phyloP scores from a whole-genome alignment of 345 rosid genomes.

The Gossypium turneri region DNA sequence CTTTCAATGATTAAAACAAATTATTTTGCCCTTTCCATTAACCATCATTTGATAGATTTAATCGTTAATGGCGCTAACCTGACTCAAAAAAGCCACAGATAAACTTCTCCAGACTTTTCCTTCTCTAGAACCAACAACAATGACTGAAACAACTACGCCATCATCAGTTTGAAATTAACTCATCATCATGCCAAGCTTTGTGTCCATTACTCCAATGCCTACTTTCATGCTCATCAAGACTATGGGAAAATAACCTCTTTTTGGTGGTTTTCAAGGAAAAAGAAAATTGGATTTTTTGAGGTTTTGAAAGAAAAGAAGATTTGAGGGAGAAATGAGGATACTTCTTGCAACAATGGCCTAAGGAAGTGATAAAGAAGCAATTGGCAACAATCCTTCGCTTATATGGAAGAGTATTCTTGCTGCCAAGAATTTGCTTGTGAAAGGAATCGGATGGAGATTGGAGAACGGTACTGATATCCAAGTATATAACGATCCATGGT shows the following conservation, averaged over 20 bases:
- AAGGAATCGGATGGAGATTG: too few relatives aligned
- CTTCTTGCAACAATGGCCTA: neutral
- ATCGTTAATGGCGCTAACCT: too few relatives aligned
- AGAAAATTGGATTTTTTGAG: conserved; percentile 19
- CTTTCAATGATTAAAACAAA: too few relatives aligned
- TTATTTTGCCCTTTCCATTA: too few relatives aligned
- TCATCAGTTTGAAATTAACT: conserved; percentile 59
- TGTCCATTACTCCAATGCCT: conserved; percentile 90
- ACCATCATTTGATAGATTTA: too few relatives aligned
- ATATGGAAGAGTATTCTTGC: too few relatives aligned
- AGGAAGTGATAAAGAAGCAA: conserved; percentile 17
- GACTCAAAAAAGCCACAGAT: too few relatives aligned
- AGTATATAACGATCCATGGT: too few relatives aligned
- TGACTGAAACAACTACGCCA: conserved; percentile 80
- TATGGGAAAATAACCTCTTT: conserved; percentile 8
- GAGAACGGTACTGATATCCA: too few relatives aligned
- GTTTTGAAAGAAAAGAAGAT: conserved; percentile 25
- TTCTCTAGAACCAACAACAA: conserved; percentile 87
- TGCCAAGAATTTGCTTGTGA: too few relatives aligned
- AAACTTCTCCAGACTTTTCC: conserved; percentile 29
- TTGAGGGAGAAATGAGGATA: conserved; percentile 20
- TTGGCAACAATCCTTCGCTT: conserved; percentile 12
- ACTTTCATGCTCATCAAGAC: conserved; percentile 78
- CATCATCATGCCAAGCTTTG: conserved; percentile 97
- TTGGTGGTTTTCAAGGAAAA: conserved; percentile 8